Evolutionary conservation across 805 yeast genomes (phyloP), one percentile per base, ranked within the genome.

Genomic region (Maudiozyma serrabonitensis): DNA sequence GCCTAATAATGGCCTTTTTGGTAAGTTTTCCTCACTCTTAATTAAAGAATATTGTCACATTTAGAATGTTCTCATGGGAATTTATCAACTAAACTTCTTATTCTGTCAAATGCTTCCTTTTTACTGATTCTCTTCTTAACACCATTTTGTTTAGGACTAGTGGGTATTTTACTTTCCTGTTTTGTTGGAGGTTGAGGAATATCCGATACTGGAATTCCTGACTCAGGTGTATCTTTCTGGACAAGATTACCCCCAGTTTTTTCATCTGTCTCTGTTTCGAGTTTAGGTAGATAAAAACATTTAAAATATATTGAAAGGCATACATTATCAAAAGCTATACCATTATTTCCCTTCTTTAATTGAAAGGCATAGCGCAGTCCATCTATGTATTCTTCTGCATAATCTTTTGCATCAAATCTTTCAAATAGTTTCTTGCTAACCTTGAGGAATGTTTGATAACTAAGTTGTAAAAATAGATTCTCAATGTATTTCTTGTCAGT

Each of bases 41-140:
- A 4, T 3, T 21, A 21, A 21, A 3, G 23, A 21, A 21, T 21
- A 21, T 28, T 28, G 32, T 28, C 6, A 9, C 12, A 28, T 28
- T 28, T 28, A 4, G 2, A 11, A 9, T 8, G 12, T 28, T 9
- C 12, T 28, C 15, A 40, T 31, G 50, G 46, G 19, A 56, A 53
- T 49, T 57, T 63, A 9, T 64, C 68, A 4, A 58, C 59, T 15
- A 64, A 32, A 1, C 49, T 48, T 16, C 56, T 55, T 16, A 65
- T 57, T 50, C 55, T 59, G 46, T 65, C 69, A 35, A 65, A 64
- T 5, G 60, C 64, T 38, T 65, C 69, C 44, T 60, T 65, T 50
- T 65, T 65, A 25, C 67, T 64, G 5, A 65, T 67, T 41, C 67
- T 57, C 28, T 65, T 65, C 47, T 61, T 58, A 5, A 47, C 50